phyloP scores from a whole-genome alignment of 805 yeast species.

The Maudiozyma saulgeensis region DNA sequence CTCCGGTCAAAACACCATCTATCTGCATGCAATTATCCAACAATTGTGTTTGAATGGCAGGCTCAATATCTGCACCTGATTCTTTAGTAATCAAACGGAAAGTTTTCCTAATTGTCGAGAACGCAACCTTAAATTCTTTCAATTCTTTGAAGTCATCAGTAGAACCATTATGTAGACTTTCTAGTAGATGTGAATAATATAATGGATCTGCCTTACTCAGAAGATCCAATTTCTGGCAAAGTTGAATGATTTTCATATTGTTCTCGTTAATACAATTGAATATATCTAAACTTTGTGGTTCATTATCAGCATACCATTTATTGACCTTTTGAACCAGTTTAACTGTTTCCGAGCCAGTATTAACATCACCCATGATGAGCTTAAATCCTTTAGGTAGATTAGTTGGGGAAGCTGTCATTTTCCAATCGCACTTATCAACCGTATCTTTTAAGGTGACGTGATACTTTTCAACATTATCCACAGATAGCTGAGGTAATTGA shows the following conservation, averaged over 20 bases:
- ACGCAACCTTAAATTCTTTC: constrained; percentile 32
- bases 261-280: constrained; percentile 49
- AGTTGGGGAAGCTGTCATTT: constrained; percentile 43
- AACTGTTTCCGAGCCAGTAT: constrained; percentile 91
- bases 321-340: constrained; percentile 71
- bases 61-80: constrained; percentile 85
- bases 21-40: constrained; percentile 48
- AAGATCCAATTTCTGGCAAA: constrained; percentile 35
- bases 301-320: constrained; percentile 52
- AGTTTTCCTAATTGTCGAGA: constrained; percentile 43
- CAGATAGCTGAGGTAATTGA: constrained; percentile 22
- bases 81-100: constrained; percentile 51
- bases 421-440: constrained; percentile 48
- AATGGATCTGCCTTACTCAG: constrained; percentile 26
- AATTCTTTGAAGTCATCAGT: constrained; percentile 19
- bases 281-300: constrained; percentile 40
- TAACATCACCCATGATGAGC: constrained; percentile 85
- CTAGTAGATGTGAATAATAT: constrained; percentile 29
- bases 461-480: constrained; percentile 15
- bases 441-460: constrained; percentile 27
- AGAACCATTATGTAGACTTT: constrained; percentile 8
- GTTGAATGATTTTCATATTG: constrained; percentile 47
- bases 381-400: constrained; percentile 59
- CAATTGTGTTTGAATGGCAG: constrained; percentile 59
- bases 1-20: constrained; percentile 84